These are phyloP conservation scores for Neopestalotiopsis sp. DNA, from an alignment of 2,329 filamentous ascomycete genomes.

Conservation along the genomic window DNA sequence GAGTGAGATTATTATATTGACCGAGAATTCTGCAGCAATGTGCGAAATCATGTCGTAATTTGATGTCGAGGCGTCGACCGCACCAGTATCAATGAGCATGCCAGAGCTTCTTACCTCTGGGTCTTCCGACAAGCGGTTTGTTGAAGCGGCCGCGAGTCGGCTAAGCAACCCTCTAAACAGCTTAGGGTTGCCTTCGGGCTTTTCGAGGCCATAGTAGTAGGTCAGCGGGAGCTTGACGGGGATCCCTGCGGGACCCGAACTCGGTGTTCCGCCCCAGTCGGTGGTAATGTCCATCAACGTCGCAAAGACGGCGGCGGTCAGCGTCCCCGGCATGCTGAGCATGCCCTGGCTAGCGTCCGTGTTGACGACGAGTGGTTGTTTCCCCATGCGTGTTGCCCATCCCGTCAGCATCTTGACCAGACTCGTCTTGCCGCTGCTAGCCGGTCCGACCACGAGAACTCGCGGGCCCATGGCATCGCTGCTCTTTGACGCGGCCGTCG, in stretches of 20 bases:
- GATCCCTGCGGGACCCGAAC: slow-evolving; percentile 84
- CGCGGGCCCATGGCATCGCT: slow-evolving; percentile 67
- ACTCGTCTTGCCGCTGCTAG: slow-evolving; percentile 83
- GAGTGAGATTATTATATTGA: slow-evolving; percentile 82
- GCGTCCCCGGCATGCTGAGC: slow-evolving; percentile 77
- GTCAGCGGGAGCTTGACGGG: slow-evolving; percentile 92
- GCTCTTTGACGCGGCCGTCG: slow-evolving; percentile 51
- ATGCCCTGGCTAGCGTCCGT: slow-evolving; percentile 82
- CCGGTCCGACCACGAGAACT: slow-evolving; percentile 82
- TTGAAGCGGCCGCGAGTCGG: slow-evolving; percentile 79
- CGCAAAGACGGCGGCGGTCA: slow-evolving; percentile 86
- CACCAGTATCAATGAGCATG: slow-evolving; percentile 85
- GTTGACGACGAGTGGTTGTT: slow-evolving; percentile 83
- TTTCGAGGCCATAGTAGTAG: slow-evolving; percentile 82
- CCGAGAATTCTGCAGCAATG: slow-evolving; percentile 65
- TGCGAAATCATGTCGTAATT: slow-evolving; percentile 82
- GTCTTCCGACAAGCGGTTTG: slow-evolving; percentile 79
- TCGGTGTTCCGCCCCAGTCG: slow-evolving; percentile 89
- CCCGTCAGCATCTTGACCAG: slow-evolving; percentile 77
- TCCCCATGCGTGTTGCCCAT: slow-evolving; percentile 76
- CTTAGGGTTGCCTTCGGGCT: slow-evolving; percentile 72
- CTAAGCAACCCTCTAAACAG: slow-evolving; percentile 78
- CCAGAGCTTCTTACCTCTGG: slow-evolving; percentile 73
- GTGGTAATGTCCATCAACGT: slow-evolving; percentile 81
- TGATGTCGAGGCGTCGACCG: slow-evolving; percentile 68